Percentiles rank a stretch among this genome's conserved stretches.
Evolutionary conservation across 2,329 filamentous ascomycete species (phyloP).

Genomic region (Penicillium griseofulvum): DNA sequence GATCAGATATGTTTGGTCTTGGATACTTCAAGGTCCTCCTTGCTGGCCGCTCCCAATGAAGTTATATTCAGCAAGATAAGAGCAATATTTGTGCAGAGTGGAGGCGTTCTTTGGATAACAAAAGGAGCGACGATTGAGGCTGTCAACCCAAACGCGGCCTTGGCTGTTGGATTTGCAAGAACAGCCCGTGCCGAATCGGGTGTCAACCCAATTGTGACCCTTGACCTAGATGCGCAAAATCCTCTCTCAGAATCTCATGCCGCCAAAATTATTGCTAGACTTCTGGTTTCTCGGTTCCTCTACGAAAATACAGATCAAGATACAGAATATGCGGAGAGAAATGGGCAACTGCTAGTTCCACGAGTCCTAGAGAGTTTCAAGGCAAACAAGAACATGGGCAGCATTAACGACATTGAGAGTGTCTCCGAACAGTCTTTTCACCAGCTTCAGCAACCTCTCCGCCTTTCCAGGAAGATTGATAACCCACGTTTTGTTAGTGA

Average conservation of each 20-base stretch:
- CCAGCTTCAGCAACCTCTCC: slow-evolving; percentile 7
- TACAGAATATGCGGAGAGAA: slow-evolving; percentile 25
- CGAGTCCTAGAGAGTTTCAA: slow-evolving; percentile 19
- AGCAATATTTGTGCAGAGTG: slow-evolving; percentile 15
- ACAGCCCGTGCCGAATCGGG: slow-evolving; percentile 29
- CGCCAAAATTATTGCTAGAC: slow-evolving; percentile 8
- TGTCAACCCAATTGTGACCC: slow-evolving; percentile 21
- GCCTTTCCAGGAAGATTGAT: neutral
- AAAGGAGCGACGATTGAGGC: slow-evolving; percentile 14
- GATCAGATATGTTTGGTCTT: slow-evolving; percentile 22
- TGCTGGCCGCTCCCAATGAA: slow-evolving; percentile 3
- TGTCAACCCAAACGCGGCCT: slow-evolving; percentile 13
- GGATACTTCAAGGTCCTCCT: slow-evolving; percentile 1
- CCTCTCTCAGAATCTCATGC: slow-evolving; percentile 1
- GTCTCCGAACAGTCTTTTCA: slow-evolving; percentile 15
- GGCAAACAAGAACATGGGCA: slow-evolving; percentile 6
- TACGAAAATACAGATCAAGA: slow-evolving; percentile 12
- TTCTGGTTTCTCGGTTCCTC: slow-evolving; percentile 15
- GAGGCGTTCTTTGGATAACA: slow-evolving; percentile 25
- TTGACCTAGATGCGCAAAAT: slow-evolving; percentile 20
- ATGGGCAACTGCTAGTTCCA: slow-evolving; percentile 23
- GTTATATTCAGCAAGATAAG: slow-evolving; percentile 14
- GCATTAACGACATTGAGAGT: neutral
- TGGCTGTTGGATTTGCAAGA: slow-evolving; percentile 25
- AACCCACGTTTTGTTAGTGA: slow-evolving; percentile 13